Base-by-base conservation (phyloP, 2,329 filamentous ascomycete species). In the Diplodia intermedia region DNA sequence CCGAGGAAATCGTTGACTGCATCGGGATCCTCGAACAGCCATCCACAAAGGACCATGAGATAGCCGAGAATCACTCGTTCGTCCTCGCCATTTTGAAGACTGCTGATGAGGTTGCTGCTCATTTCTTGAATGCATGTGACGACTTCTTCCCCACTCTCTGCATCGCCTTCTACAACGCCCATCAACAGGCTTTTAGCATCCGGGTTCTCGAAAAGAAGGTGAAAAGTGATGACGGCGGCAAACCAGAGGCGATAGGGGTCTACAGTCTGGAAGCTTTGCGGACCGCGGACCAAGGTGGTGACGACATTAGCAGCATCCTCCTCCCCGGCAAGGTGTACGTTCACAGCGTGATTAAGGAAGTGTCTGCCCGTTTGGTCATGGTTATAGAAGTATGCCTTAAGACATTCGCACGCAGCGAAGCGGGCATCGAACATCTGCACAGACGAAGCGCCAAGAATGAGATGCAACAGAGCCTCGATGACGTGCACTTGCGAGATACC, bases 181-280 rank as follows among this genome's bases (percentile, higher is more conserved):
- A 96, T 92, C 20, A 94, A 89, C 61, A 91, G 84, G 6, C 85
- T 84, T 77, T 98, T 98, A 1, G 92, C 92, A 71, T 91, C 87
- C 3, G 87, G 82, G 72, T 95, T 91, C 52, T 68, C 66, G 70
- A 90, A 91, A 20, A 98, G 80, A 12, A 99, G 83, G 74, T 98
- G 94, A 72, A 97, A 91, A 70, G 95, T 86, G 66, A 98, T 87
- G 31, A 94, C 89, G 54, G 92, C 89, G 4, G 95, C 94, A 78
- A 98, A 94, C 91, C 94, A 97, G 69, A 89, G 86, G 55, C 92
- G 89, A 77, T 97, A 97, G 0, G 94, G 92, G 75, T 99, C 95
- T 47, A 85, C 84, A 20, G 86, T 84, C n/a, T 86, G 81, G 53
- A 87, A 83, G 20, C 85, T 84, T 53, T 88, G 84, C 2, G 88